Conservation (phyloP, 2,329 filamentous ascomycete species). For the Cladophialophora immunda region DNA sequence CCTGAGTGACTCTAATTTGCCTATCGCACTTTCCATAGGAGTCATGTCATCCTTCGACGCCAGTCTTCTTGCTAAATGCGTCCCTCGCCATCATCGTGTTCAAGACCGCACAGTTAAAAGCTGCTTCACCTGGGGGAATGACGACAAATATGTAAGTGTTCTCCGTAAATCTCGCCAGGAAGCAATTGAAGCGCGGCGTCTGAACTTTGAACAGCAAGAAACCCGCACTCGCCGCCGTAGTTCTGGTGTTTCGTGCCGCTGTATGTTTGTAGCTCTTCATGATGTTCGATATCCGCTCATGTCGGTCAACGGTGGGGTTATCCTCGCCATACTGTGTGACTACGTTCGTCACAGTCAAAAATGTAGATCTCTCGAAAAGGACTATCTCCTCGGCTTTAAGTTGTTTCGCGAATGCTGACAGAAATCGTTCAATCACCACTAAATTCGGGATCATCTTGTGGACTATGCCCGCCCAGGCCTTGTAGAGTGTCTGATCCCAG, state of each 20-base stretch:
- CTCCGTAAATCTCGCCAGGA: conserved; percentile 93
- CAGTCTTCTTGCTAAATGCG: conserved; percentile 70
- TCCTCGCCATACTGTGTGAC: conserved; percentile 57
- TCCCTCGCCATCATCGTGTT: conserved; percentile 88
- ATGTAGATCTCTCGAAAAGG: conserved; percentile 93
- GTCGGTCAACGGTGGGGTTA: conserved; percentile 91
- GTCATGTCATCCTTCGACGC: conserved; percentile 39
- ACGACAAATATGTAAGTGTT: conserved; percentile 97
- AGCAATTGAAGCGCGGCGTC: conserved; percentile 80
- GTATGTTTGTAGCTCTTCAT: conserved; percentile 98
- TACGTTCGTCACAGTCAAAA: conserved; percentile 94
- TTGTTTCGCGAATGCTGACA: conserved; percentile 80
- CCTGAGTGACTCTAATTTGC: background rate
- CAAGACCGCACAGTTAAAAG: conserved; percentile 88
- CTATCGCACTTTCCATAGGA: background rate
- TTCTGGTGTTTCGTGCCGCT: conserved; percentile 56
- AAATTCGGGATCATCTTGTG: conserved; percentile 98
- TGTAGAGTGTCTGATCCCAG: conserved; percentile 98
- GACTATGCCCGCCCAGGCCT: conserved; percentile 97
- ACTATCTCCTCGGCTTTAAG: conserved; percentile 94
- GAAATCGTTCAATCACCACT: conserved; percentile 83
- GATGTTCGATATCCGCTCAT: conserved; percentile 95
- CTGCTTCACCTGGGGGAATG: conserved; percentile 86
- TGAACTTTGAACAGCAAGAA: conserved; percentile 59
- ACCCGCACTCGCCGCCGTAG: conserved; percentile 52